Conservation (phyloP, 2,329 filamentous ascomycete genomes). For the Epichloe festucae region DNA sequence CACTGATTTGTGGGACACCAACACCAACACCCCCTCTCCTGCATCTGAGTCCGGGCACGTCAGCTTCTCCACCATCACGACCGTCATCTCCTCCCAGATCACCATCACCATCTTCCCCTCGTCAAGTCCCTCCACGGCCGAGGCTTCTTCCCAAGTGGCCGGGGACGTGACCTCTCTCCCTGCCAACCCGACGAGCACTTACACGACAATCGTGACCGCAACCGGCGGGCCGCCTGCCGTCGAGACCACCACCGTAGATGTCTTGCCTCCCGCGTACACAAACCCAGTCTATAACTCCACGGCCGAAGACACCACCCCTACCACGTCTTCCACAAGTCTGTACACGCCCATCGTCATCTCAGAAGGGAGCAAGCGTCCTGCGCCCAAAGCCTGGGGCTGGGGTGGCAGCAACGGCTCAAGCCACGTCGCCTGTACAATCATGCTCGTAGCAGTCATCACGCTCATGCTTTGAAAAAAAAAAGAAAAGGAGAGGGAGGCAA, state of each 20-base stretch:
- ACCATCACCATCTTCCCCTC: constrained; percentile 14
- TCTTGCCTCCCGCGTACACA: constrained; percentile 11
- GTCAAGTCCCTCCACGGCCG: background rate
- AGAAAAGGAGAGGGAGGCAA: background rate
- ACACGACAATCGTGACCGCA: constrained; percentile 20
- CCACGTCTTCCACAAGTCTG: constrained; percentile 10
- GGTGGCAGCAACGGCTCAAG: constrained; percentile 17
- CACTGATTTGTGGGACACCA: constrained; percentile 17
- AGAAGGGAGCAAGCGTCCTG: constrained; percentile 19
- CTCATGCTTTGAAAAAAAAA: constrained; percentile 17
- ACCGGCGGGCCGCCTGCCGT: constrained; percentile 16
- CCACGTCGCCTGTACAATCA: constrained; percentile 22
- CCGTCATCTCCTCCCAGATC: constrained; percentile 11
- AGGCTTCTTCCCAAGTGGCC: constrained; percentile 10
- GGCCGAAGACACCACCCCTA: constrained; percentile 8
- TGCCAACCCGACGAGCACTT: constrained; percentile 13
- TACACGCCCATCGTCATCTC: constrained; percentile 19
- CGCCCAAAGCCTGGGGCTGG: constrained; percentile 18
- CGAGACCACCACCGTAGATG: constrained; percentile 21
- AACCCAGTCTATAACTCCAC: constrained; percentile 20
- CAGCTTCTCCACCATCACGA: constrained; percentile 11
- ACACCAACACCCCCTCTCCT: background rate
- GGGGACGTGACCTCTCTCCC: constrained; percentile 12
- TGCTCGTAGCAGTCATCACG: constrained; percentile 23
- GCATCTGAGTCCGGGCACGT: background rate